Evolutionary conservation across 2,329 filamentous ascomycete genomes (phyloP).

Genomic region (Penicillium sp.): DNA sequence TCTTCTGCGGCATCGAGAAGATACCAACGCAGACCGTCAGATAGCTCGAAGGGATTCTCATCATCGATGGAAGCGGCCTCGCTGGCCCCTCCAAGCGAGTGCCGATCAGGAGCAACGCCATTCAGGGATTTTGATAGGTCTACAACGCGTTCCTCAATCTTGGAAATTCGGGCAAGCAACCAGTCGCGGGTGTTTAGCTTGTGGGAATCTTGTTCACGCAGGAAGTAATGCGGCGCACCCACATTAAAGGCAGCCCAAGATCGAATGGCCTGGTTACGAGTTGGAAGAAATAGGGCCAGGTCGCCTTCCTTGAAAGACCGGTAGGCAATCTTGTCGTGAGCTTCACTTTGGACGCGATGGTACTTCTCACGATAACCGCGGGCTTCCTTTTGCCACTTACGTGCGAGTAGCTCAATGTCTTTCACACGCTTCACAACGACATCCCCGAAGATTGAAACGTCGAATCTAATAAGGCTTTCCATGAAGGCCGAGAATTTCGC

Average conservation of each 20-base stretch:
- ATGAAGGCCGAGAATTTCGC: constrained; percentile 75
- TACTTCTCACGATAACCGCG: constrained; percentile 85
- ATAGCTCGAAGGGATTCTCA: constrained; percentile 95
- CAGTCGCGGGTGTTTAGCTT: constrained; percentile 83
- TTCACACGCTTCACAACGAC: constrained; percentile 85
- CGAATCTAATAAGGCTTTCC: constrained; percentile 71
- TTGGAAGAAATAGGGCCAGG: constrained; percentile 89
- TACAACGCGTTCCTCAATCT: constrained; percentile 89
- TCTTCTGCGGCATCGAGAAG: constrained; percentile 91
- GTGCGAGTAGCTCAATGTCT: constrained; percentile 88
- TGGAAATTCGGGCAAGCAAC: constrained; percentile 91
- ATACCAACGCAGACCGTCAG: constrained; percentile 94
- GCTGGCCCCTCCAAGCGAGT: constrained; percentile 51
- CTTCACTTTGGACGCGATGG: constrained; percentile 75
- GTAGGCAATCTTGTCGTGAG: constrained; percentile 94
- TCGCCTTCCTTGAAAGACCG: constrained; percentile 96
- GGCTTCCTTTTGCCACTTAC: constrained; percentile 89
- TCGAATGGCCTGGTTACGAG: constrained; percentile 87
- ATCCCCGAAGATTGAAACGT: constrained; percentile 80
- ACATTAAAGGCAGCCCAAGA: constrained; percentile 99
- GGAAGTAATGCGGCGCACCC: constrained; percentile 93
- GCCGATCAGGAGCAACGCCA: constrained; percentile 52
- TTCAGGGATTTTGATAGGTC: constrained; percentile 81
- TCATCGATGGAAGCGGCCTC: constrained; percentile 68
- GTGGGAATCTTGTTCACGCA: constrained; percentile 88